phyloP scores from a whole-genome alignment of 2,329 filamentous ascomycete species.

The Cordyceps javanica region DNA sequence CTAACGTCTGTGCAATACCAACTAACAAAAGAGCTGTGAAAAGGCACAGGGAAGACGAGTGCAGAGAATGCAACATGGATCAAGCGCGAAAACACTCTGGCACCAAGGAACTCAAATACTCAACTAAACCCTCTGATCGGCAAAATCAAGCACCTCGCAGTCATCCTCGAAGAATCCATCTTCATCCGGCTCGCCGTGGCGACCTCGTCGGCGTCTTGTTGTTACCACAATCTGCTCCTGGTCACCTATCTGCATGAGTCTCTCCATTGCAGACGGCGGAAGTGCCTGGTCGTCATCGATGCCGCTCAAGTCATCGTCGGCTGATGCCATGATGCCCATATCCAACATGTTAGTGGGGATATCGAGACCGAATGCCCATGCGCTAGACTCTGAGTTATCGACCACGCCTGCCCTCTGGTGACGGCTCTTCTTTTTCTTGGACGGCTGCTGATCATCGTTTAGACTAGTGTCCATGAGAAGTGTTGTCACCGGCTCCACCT shows the following conservation, averaged over 20 bases:
- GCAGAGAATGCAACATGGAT: conserved; percentile 15
- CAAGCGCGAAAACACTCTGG: conserved; percentile 1
- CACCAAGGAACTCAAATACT: not conserved
- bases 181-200: conserved; percentile 48
- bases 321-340: conserved; percentile 37
- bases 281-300: conserved; percentile 53
- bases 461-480: conserved; percentile 36
- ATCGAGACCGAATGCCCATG: conserved; percentile 57
- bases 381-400: conserved; percentile 15
- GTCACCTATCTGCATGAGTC: conserved; percentile 53
- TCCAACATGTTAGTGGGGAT: conserved; percentile 47
- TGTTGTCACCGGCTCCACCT: conserved; percentile 31
- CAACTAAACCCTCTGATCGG: conserved; percentile 57
- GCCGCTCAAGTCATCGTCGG: conserved; percentile 47
- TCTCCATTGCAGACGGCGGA: conserved; percentile 59
- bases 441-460: conserved; percentile 31
- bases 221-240: conserved; percentile 78
- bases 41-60: conserved; percentile 17
- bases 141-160: conserved; percentile 86
- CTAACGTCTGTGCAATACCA: not conserved
- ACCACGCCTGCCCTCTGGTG: conserved; percentile 16
- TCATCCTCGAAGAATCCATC: conserved; percentile 89
- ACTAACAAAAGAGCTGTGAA: conserved; percentile 2
- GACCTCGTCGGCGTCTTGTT: conserved; percentile 58
- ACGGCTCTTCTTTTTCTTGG: conserved; percentile 32